Evolutionary conservation across 2,329 filamentous ascomycete genomes (phyloP).

Genomic region (Zelopaecilomyces penicillatus): DNA sequence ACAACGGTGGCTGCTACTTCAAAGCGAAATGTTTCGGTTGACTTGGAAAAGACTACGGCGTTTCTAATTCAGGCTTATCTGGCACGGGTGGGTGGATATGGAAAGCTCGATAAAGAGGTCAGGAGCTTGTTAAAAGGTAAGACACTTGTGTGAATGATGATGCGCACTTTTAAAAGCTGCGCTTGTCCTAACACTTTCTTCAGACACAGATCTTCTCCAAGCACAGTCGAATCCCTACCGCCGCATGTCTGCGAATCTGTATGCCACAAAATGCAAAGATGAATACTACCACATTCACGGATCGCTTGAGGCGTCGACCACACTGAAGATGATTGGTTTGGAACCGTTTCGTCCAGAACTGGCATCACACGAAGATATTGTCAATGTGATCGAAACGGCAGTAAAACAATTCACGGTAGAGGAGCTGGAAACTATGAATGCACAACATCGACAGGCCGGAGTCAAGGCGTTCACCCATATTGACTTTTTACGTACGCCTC

Average conservation of each 20-base stretch:
- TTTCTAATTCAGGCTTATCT: constrained; percentile 33
- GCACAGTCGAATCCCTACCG: constrained; percentile 66
- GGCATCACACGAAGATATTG: constrained; percentile 50
- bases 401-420: constrained; percentile 45
- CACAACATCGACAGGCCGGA: constrained; percentile 48
- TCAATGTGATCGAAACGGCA: constrained; percentile 49
- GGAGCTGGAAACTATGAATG: constrained; percentile 52
- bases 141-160: background rate
- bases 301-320: constrained; percentile 62
- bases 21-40: constrained; percentile 18
- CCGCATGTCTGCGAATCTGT: constrained; percentile 64
- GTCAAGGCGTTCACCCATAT: constrained; percentile 50
- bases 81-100: constrained; percentile 27
- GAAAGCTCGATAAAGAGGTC: constrained; percentile 28
- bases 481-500: constrained; percentile 47
- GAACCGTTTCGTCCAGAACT: constrained; percentile 53
- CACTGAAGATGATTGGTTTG: constrained; percentile 61
- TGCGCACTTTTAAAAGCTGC: constrained; percentile 3
- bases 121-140: constrained; percentile 23
- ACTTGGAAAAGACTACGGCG: constrained; percentile 32
- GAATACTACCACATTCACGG: constrained; percentile 70
- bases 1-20: background rate
- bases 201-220: constrained; percentile 62
- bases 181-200: background rate
- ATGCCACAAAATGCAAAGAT: constrained; percentile 56